phyloP scores from a whole-genome alignment of 1,284 basidiomycete genomes.

The Apiotrichum akiyoshidainum region DNA sequence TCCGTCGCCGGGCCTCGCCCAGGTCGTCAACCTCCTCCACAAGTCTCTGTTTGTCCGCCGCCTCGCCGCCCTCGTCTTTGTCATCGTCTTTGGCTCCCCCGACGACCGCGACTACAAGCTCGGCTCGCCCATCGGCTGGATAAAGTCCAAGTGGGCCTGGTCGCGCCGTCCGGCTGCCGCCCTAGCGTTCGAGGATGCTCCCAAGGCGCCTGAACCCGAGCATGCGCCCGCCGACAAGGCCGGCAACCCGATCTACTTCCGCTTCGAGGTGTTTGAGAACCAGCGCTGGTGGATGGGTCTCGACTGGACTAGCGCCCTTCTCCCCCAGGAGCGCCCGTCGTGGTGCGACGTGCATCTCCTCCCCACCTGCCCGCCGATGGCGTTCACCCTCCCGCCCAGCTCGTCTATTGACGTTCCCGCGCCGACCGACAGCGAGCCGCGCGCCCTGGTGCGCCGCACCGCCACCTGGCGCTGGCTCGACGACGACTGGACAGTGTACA shows the following conservation, averaged over 20 bases:
- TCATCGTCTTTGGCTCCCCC: constrained; percentile 47
- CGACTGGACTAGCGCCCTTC: constrained; percentile 86
- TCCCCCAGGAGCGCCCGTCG: constrained; percentile 83
- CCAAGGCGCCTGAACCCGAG: constrained; percentile 24
- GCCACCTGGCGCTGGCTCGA: constrained; percentile 84
- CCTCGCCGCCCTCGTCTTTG: constrained; percentile 35
- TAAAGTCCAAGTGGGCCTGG: constrained; percentile 46
- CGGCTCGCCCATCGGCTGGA: constrained; percentile 41
- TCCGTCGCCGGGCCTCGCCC: constrained; percentile 45
- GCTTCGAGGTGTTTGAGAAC: constrained; percentile 87
- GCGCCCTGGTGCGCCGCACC: constrained; percentile 59
- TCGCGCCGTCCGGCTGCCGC: constrained; percentile 43
- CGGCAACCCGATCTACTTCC: constrained; percentile 60
- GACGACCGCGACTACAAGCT: constrained; percentile 27
- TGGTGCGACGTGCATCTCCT: constrained; percentile 62
- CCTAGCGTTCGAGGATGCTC: constrained; percentile 24
- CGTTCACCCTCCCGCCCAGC: constrained; percentile 46
- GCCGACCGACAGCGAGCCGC: constrained; percentile 39
- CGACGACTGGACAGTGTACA: constrained; percentile 70
- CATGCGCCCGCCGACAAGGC: constrained; percentile 23
- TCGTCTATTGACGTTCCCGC: constrained; percentile 54
- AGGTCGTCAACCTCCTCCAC: constrained; percentile 36
- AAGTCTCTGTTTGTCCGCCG: constrained; percentile 43
- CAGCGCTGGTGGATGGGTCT: constrained; percentile 76
- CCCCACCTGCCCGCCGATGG: constrained; percentile 55